Conservation (phyloP, 2,329 filamentous ascomycete species). For the Colletotrichum chrysophilum region DNA sequence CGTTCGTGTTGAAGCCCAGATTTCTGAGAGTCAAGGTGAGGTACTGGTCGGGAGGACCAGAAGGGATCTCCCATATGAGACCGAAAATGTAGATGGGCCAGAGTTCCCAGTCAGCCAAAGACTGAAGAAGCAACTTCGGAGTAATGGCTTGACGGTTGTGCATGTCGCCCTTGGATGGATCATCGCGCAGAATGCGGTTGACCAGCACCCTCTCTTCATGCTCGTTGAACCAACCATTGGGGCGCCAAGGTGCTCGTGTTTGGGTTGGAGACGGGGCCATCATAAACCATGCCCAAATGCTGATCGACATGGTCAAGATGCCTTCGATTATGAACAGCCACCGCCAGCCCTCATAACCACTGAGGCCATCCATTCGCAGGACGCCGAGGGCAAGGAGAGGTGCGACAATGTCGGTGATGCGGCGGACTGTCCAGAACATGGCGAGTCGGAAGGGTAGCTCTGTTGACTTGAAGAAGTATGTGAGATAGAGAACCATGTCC, state of each 20-base stretch:
- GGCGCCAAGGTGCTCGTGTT: conserved; percentile 51
- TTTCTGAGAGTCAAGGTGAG: conserved; percentile 29
- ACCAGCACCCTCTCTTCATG: conserved; percentile 63
- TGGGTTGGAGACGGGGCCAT: conserved; percentile 36
- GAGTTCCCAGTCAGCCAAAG: conserved; percentile 57
- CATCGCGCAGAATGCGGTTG: conserved; percentile 59
- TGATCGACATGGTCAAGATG: conserved; percentile 27
- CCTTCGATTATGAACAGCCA: conserved; percentile 24
- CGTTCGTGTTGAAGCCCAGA: conserved; percentile 43
- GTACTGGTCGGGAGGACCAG: conserved; percentile 28
- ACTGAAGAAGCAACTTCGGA: conserved; percentile 47
- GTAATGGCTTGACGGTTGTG: conserved; percentile 59
- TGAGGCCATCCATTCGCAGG: conserved; percentile 30
- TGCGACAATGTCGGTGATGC: conserved; percentile 29
- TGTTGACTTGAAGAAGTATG: conserved; percentile 30
- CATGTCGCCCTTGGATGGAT: conserved; percentile 60
- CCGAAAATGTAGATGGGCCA: conserved; percentile 60
- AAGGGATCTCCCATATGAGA: conserved; percentile 41
- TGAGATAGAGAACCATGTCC: conserved; percentile 27
- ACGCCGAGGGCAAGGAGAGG: conserved; percentile 32
- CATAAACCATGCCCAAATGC: conserved; percentile 33
- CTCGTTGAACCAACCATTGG: conserved; percentile 61
- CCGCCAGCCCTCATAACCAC: conserved; percentile 27
- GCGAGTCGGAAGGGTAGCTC: conserved; percentile 30
- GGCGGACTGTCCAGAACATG: conserved; percentile 29